Conservation (phyloP, 73 alveolate genomes). For the Paramecium biaurelia region DNA sequence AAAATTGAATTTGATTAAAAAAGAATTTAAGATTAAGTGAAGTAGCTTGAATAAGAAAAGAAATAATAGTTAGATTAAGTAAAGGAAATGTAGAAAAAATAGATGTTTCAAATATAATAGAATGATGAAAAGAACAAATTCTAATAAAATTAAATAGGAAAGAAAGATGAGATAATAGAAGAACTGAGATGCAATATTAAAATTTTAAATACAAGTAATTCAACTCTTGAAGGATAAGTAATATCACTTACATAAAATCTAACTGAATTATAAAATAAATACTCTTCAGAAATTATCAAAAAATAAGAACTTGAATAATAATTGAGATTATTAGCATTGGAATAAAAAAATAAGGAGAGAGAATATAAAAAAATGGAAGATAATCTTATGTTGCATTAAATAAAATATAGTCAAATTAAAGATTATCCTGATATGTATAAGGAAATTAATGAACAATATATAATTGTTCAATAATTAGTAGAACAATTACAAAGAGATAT, state of each 20-base stretch:
- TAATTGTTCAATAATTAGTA: not conserved
- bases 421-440: slow-evolving; percentile 2
- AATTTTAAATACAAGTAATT: not conserved
- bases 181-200: not conserved
- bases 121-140: not conserved
- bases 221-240: not conserved
- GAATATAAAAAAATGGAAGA: not conserved
- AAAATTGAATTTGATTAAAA: not conserved
- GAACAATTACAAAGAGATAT: not conserved
- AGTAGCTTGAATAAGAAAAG: not conserved
- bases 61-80: not conserved
- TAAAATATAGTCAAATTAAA: not conserved
- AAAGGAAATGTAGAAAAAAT: not conserved
- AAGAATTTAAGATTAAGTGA: not conserved
- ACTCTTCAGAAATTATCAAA: not conserved
- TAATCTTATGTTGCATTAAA: not conserved
- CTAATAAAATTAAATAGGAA: not conserved
- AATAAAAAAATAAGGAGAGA: not conserved
- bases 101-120: not conserved
- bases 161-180: not conserved
- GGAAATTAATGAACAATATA: not conserved
- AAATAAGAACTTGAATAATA: not conserved
- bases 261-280: not conserved
- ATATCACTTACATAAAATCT: not conserved
- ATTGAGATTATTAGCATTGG: not conserved